These are phyloP conservation scores for Alternaria infectoria DNA, from an alignment of 2,329 filamentous ascomycete genomes.

Conservation along the genomic window DNA sequence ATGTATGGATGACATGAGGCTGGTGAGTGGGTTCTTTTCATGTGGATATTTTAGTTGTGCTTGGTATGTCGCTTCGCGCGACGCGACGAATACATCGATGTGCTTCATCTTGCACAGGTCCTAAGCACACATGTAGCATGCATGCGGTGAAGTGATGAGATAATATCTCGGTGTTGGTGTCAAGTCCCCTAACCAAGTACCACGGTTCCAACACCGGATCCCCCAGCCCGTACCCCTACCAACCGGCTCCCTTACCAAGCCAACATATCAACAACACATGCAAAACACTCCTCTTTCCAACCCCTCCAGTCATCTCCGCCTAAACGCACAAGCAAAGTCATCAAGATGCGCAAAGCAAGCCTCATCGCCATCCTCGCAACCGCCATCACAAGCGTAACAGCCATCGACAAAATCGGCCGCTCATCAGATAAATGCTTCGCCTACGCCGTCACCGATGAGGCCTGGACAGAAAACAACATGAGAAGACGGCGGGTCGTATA, in stretches of 20 bases:
- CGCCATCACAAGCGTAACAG: background rate
- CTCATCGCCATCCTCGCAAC: background rate
- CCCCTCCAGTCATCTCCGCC: background rate
- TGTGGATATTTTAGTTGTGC: background rate
- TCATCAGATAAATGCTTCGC: background rate
- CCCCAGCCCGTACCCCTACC: background rate
- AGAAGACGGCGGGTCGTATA: slow-evolving; percentile 3
- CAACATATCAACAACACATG: background rate
- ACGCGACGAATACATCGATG: background rate
- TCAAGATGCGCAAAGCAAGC: background rate
- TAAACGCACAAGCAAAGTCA: background rate
- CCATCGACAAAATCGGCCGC: background rate
- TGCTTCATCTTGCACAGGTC: background rate
- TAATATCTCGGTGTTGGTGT: background rate
- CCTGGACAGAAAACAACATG: background rate
- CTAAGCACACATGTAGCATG: background rate
- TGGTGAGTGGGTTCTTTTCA: background rate
- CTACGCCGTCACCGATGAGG: background rate
- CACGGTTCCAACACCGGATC: background rate
- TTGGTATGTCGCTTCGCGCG: background rate
- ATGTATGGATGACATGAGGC: background rate
- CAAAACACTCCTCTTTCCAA: background rate
- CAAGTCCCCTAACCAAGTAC: background rate
- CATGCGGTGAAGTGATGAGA: background rate
- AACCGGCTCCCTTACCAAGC: background rate